Evolutionary conservation across 305 asterid genomes (phyloP).

Genomic region (Fraxinus sp.): DNA sequence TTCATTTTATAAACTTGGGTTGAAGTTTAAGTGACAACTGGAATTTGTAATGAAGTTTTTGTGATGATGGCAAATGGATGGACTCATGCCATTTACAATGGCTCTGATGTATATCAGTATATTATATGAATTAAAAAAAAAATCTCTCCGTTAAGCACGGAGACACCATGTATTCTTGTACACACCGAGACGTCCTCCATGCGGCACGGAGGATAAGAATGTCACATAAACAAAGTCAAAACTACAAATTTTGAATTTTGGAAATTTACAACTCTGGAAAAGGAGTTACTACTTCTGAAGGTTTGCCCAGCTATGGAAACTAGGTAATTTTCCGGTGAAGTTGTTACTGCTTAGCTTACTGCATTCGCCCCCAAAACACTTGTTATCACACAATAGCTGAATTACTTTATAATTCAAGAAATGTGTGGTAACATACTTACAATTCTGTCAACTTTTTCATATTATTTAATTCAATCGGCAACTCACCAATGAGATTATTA

Average conservation of each 20-base stretch:
- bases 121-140: too few relatives aligned
- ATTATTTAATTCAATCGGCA: constrained; percentile 45
- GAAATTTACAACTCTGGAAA: constrained; percentile 1
- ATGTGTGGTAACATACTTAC: constrained; percentile 31
- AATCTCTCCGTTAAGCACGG: too few relatives aligned
- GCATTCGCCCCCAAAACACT: constrained; percentile 15
- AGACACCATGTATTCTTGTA: too few relatives aligned
- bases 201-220: not conserved
- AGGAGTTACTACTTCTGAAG: constrained; percentile 43
- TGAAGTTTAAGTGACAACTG: too few relatives aligned
- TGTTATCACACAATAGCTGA: not conserved
- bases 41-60: too few relatives aligned
- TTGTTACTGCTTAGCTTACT: constrained; percentile 53
- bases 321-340: constrained; percentile 49
- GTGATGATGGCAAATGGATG: too few relatives aligned
- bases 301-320: constrained; percentile 37
- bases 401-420: not conserved
- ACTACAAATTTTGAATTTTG: constrained; percentile 7
- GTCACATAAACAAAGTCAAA: not conserved
- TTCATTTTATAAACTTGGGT: too few relatives aligned
- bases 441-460: constrained; percentile 43
- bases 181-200: too few relatives aligned
- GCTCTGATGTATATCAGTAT: too few relatives aligned
- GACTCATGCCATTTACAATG: too few relatives aligned
- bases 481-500: constrained; percentile 48